Conservation (phyloP, 2,329 filamentous ascomycete species). For the Colletotrichum karsti region DNA sequence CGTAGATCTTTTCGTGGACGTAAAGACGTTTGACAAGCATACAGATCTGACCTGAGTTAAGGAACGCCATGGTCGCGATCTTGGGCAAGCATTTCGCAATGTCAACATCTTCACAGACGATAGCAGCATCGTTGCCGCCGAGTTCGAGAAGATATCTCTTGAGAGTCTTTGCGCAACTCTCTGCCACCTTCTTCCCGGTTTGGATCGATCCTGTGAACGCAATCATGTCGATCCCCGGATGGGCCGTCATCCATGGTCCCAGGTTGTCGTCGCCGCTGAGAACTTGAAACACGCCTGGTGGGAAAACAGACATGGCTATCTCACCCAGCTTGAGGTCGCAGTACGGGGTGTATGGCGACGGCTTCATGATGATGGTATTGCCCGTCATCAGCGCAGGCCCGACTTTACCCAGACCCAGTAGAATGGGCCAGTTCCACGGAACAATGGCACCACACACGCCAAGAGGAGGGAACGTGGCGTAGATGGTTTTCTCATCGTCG, state of each 20-base stretch:
- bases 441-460: slow-evolving; percentile 56
- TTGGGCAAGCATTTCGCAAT: slow-evolving; percentile 43
- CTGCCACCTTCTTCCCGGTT: slow-evolving; percentile 69
- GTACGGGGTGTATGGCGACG: slow-evolving; percentile 67
- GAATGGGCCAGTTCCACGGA: slow-evolving; percentile 58
- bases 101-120: slow-evolving; percentile 66
- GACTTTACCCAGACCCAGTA: slow-evolving; percentile 60
- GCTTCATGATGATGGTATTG: slow-evolving; percentile 64
- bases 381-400: slow-evolving; percentile 65
- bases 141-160: slow-evolving; percentile 71
- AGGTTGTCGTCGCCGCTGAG: slow-evolving; percentile 68
- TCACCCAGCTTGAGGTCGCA: slow-evolving; percentile 66
- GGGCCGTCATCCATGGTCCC: slow-evolving; percentile 64
- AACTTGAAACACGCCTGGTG: slow-evolving; percentile 68
- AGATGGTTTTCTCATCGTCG: slow-evolving; percentile 38
- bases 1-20: slow-evolving; percentile 67
- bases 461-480: slow-evolving; percentile 37
- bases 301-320: slow-evolving; percentile 65
- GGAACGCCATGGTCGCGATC: slow-evolving; percentile 60
- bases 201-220: slow-evolving; percentile 69
- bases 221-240: slow-evolving; percentile 69
- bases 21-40: slow-evolving; percentile 62
- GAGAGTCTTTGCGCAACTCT: slow-evolving; percentile 57
- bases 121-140: slow-evolving; percentile 69
- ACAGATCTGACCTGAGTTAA: slow-evolving; percentile 58